Conservation (phyloP, 2,329 filamentous ascomycete species). For the Cadophora sp. region DNA sequence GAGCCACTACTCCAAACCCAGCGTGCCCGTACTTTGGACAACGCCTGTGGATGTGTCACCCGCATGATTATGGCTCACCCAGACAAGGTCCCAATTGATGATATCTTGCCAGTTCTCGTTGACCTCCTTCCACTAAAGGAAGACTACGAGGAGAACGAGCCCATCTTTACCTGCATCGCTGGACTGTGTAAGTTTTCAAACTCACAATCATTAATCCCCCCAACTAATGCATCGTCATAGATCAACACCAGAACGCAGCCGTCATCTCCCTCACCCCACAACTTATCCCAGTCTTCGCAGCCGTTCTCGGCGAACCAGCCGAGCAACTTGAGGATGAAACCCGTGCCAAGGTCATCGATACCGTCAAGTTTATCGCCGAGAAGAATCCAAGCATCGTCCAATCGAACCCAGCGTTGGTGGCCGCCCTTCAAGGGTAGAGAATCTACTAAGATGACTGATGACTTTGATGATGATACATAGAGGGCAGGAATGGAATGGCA, state of each 20-base stretch:
- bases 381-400: conserved; percentile 41
- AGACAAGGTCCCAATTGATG: conserved; percentile 78
- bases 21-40: conserved; percentile 86
- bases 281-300: conserved; percentile 74
- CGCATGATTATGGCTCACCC: conserved; percentile 92
- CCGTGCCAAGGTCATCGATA: conserved; percentile 67
- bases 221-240: conserved; percentile 44
- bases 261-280: conserved; percentile 73
- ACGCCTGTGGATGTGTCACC: conserved; percentile 88
- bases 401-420: conserved; percentile 36
- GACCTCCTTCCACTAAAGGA: conserved; percentile 85
- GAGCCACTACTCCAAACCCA: conserved; percentile 82
- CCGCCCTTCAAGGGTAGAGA: conserved; percentile 22
- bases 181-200: conserved; percentile 71
- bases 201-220: background rate
- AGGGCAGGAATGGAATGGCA: conserved; percentile 16
- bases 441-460: conserved; percentile 27
- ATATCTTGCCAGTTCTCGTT: conserved; percentile 83
- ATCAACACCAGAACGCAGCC: conserved; percentile 72
- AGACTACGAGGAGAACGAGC: conserved; percentile 96
- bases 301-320: conserved; percentile 73
- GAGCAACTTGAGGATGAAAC: conserved; percentile 79
- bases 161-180: conserved; percentile 89
- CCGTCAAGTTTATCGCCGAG: conserved; percentile 54
- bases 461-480: conserved; percentile 32